phyloP scores from a whole-genome alignment of 768 basidiomycete species.

The Amyloporia xantha region DNA sequence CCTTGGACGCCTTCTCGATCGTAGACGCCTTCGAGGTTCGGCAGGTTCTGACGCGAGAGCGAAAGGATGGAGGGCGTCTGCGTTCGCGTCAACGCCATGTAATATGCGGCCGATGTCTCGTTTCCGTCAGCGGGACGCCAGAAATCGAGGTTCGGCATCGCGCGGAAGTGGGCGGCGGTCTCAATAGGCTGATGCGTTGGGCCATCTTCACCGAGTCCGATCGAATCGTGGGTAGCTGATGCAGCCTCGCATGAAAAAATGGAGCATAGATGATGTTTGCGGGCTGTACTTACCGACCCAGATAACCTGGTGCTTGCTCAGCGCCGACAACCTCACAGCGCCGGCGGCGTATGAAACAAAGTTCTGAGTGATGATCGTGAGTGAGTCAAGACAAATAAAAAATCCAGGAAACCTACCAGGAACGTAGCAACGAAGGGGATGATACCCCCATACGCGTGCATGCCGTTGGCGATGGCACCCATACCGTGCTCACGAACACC shows the following conservation, averaged over 20 bases:
- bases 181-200: conserved; percentile 96
- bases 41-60: conserved; percentile 85
- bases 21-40: conserved; percentile 85
- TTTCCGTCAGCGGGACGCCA: conserved; percentile 94
- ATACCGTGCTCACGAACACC: conserved; percentile 98
- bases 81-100: conserved; percentile 66
- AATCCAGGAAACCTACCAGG: conserved; percentile 44
- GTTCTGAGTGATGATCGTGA: conserved; percentile 43
- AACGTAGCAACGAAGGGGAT: conserved; percentile 91
- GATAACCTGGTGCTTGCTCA: conserved; percentile 85
- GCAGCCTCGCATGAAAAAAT: no score
- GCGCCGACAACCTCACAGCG: conserved; percentile 85
- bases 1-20: conserved; percentile 75
- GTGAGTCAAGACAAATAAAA: not conserved
- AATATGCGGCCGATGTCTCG: conserved; percentile 92
- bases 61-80: conserved; percentile 79
- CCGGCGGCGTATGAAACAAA: conserved; percentile 93
- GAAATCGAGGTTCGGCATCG: conserved; percentile 87
- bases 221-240: conserved; percentile 88
- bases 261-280: not conserved
- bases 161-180: conserved; percentile 79
- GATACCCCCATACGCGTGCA: conserved; percentile 84
- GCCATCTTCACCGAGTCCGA: conserved; percentile 89
- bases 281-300: conserved; percentile 82
- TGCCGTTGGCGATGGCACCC: conserved; percentile 92